These are phyloP conservation scores for Ogataea dorogensis DNA, from an alignment of 805 yeast species.

Conservation along the genomic window DNA sequence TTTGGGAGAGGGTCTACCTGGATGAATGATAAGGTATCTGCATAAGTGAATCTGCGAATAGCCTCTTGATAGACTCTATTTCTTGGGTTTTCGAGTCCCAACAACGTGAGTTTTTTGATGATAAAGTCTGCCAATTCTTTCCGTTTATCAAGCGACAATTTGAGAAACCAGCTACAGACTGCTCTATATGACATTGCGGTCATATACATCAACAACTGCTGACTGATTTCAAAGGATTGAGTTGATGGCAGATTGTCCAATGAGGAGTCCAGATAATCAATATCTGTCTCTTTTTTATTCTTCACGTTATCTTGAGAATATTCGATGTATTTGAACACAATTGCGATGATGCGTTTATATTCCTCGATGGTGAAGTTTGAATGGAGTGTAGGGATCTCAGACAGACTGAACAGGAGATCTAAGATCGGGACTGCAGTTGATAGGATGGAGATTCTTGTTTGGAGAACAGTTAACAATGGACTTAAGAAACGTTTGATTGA, in stretches of 20 bases:
- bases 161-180: constrained; percentile 69
- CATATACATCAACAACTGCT: constrained; percentile 58
- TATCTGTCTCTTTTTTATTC: constrained; percentile 22
- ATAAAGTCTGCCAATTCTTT: constrained; percentile 61
- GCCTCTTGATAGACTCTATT: constrained; percentile 66
- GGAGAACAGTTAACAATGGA: constrained; percentile 69
- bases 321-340: constrained; percentile 76
- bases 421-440: constrained; percentile 70
- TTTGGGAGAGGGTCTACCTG: constrained; percentile 15
- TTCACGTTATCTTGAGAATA: constrained; percentile 52
- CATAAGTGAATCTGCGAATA: constrained; percentile 61
- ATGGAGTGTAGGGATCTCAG: constrained; percentile 63
- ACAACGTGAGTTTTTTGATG: constrained; percentile 49
- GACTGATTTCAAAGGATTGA: constrained; percentile 39
- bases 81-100: constrained; percentile 37
- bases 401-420: constrained; percentile 67
- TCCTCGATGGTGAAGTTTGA: constrained; percentile 76
- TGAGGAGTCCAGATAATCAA: constrained; percentile 45
- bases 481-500: constrained; percentile 67
- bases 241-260: constrained; percentile 59
- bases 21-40: constrained; percentile 37
- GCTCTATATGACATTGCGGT: constrained; percentile 64
- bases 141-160: constrained; percentile 58
- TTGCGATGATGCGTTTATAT: constrained; percentile 75
- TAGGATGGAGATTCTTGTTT: constrained; percentile 68